Evolutionary conservation across 768 basidiomycete species (phyloP).

Genomic region (Hirschioporus abietinus): DNA sequence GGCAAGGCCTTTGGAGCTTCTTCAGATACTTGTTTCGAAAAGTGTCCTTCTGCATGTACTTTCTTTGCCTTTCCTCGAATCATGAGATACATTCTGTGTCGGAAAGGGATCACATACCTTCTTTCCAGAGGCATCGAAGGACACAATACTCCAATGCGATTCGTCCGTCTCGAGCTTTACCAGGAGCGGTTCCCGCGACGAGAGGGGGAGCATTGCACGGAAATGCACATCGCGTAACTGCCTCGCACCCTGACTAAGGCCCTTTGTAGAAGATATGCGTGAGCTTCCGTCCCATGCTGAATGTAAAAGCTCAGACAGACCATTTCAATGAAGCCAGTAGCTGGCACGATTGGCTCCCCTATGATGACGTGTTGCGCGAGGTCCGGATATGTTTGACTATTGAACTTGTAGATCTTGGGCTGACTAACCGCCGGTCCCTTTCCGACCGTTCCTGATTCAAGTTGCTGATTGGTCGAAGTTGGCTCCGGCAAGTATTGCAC

Average conservation of each 20-base stretch:
- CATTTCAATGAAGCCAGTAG: conserved; percentile 38
- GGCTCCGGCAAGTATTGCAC: conserved; percentile 19
- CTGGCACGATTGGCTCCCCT: conserved; percentile 42
- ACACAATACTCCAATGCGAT: not conserved
- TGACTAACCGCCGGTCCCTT: conserved; percentile 31
- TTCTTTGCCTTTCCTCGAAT: not conserved
- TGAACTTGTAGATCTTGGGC: conserved; percentile 29
- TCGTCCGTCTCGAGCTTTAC: conserved; percentile 6
- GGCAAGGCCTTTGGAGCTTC: not conserved
- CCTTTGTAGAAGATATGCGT: conserved; percentile 18
- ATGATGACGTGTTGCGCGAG: conserved; percentile 40
- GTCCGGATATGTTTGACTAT: conserved; percentile 30
- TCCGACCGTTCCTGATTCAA: conserved; percentile 19
- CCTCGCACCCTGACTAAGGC: conserved; percentile 29
- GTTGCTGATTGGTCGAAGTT: conserved; percentile 4
- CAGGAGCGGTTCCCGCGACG: conserved; percentile 17
- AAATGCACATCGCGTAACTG: conserved; percentile 24
- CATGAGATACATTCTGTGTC: not conserved
- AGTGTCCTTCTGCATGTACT: not conserved
- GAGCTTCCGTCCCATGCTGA: conserved; percentile 2
- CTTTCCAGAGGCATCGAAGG: not conserved
- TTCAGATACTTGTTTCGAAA: not conserved
- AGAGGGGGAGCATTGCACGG: conserved; percentile 19
- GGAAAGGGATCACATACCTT: not conserved
- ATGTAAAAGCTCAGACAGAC: conserved; percentile 17